Evolutionary conservation across 2,329 filamentous ascomycete genomes (phyloP).

Genomic region (Fusarium camptoceras): DNA sequence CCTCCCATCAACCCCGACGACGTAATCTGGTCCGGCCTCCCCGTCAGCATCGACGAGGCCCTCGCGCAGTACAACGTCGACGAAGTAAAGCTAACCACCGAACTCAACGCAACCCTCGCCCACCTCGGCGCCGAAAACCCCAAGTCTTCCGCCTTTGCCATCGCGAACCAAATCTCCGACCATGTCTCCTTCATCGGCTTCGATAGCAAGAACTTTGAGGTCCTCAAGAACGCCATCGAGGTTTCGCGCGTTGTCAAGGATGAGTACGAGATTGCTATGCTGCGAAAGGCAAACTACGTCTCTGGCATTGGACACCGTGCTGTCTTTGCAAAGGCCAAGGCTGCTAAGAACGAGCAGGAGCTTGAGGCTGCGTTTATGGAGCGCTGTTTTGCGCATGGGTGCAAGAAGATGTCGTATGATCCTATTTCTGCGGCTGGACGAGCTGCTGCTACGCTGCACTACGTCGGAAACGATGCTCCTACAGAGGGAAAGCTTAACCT

Average conservation of each 20-base stretch:
- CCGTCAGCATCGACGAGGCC: slow-evolving; percentile 80
- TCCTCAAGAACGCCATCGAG: slow-evolving; percentile 74
- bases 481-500: slow-evolving; percentile 80
- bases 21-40: slow-evolving; percentile 94
- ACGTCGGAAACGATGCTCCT: slow-evolving; percentile 80
- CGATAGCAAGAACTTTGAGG: slow-evolving; percentile 68
- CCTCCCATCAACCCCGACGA: slow-evolving; percentile 88
- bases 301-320: slow-evolving; percentile 74
- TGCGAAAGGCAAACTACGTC: slow-evolving; percentile 77
- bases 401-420: slow-evolving; percentile 86
- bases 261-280: slow-evolving; percentile 78
- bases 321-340: slow-evolving; percentile 70
- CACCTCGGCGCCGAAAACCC: slow-evolving; percentile 57
- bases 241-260: slow-evolving; percentile 78
- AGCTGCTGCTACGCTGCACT: slow-evolving; percentile 88
- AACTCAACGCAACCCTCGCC: slow-evolving; percentile 80
- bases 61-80: slow-evolving; percentile 84
- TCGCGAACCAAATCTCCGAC: slow-evolving; percentile 80
- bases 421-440: slow-evolving; percentile 86
- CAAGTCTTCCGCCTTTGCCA: slow-evolving; percentile 74
- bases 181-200: slow-evolving; percentile 78
- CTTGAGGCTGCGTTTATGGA: slow-evolving; percentile 85
- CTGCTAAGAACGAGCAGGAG: slow-evolving; percentile 81
- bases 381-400: slow-evolving; percentile 78
- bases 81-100: slow-evolving; percentile 75